Conservation (phyloP, 805 yeast genomes). For the Yarrowia bubula region DNA sequence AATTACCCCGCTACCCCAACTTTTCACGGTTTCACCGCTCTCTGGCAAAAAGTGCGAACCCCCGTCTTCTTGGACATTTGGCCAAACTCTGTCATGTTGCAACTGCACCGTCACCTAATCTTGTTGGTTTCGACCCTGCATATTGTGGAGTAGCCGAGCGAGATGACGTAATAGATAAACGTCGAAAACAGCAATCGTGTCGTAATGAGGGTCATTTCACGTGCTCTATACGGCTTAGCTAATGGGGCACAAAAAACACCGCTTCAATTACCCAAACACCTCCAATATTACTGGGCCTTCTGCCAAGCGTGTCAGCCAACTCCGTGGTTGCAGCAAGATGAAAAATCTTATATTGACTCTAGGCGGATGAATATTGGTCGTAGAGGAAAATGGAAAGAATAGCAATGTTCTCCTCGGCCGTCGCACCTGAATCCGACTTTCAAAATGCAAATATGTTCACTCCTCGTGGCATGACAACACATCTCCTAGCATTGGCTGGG, state of each 20-base stretch:
- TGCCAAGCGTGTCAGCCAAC: neutral
- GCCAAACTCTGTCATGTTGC: neutral
- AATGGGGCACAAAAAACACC: too few species aligned
- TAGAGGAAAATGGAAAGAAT: neutral
- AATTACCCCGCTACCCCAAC: neutral
- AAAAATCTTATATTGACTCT: neutral
- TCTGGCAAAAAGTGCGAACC: neutral
- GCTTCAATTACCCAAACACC: too few species aligned
- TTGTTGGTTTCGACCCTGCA: neutral
- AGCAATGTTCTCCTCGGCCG: neutral
- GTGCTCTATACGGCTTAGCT: too few species aligned
- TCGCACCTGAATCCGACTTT: too few species aligned
- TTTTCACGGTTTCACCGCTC: neutral
- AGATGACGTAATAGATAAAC: neutral
- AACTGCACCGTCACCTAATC: neutral
- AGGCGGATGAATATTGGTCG: neutral
- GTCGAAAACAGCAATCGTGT: too few species aligned
- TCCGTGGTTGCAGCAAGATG: conserved; percentile 9
- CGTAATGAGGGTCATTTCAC: too few species aligned
- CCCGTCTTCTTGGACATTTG: conserved; percentile 6
- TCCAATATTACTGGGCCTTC: neutral
- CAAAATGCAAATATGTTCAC: neutral
- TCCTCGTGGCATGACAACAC: neutral
- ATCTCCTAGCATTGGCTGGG: neutral
- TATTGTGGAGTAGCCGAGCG: neutral